Conservation (phyloP, 768 basidiomycete genomes). For the Pleurotus eryngii region DNA sequence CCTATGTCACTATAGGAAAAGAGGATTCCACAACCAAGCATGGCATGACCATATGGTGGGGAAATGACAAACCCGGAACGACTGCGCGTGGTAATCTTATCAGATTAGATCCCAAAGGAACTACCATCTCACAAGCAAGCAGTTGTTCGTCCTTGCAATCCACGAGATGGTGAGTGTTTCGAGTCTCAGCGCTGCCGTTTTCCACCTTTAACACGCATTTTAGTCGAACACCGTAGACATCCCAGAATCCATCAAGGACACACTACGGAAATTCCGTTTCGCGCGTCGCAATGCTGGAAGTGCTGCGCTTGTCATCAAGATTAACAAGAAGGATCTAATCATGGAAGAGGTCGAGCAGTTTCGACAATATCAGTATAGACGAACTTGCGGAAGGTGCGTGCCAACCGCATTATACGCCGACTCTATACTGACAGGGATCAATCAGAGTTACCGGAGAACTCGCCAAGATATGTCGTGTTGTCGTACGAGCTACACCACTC, state of each 20-base stretch:
- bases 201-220: background rate
- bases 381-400: slow-evolving; percentile 81
- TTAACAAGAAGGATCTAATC: slow-evolving; percentile 75
- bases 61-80: too few species aligned
- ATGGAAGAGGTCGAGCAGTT: slow-evolving; percentile 85
- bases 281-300: slow-evolving; percentile 70
- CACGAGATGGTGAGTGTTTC: slow-evolving; percentile 29
- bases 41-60: background rate
- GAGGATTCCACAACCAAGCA: background rate
- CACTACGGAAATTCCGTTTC: slow-evolving; percentile 77
- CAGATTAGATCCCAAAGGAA: slow-evolving; percentile 9
- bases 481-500: slow-evolving; percentile 77
- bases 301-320: slow-evolving; percentile 85
- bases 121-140: too few species aligned
- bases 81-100: slow-evolving; percentile 12
- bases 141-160: too few species aligned
- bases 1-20: too few species aligned
- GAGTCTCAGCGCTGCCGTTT: slow-evolving; percentile 2
- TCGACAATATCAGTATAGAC: slow-evolving; percentile 71
- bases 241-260: slow-evolving; percentile 70
- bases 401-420: background rate
- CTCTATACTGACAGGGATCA: background rate
- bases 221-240: slow-evolving; percentile 84
- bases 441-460: slow-evolving; percentile 82
- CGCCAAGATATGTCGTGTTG: slow-evolving; percentile 82